Conservation (phyloP, 2,329 filamentous ascomycete genomes). For the Ascochyta koolunga region DNA sequence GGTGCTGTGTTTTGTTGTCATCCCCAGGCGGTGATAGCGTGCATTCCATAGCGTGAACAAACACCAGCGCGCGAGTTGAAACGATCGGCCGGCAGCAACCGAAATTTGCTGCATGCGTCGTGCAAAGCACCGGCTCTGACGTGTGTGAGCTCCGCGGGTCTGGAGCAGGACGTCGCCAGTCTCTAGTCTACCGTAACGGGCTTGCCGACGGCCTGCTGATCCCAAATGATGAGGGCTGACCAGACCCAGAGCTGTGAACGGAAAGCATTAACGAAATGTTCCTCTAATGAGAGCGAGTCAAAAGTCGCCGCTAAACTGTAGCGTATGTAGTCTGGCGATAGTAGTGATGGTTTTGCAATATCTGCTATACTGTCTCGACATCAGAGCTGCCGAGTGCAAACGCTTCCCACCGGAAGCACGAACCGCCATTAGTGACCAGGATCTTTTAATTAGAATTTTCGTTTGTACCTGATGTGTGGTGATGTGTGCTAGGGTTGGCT, state of each 20-base stretch:
- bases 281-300: slow-evolving; percentile 19
- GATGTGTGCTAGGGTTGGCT: slow-evolving; percentile 6
- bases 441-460: not conserved
- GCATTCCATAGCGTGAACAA: slow-evolving; percentile 32
- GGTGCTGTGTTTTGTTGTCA: slow-evolving; percentile 34
- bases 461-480: not conserved
- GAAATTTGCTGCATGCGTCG: slow-evolving; percentile 39
- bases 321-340: slow-evolving; percentile 17
- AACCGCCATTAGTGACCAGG: not conserved
- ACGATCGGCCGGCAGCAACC: slow-evolving; percentile 44
- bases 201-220: slow-evolving; percentile 20
- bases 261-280: slow-evolving; percentile 14
- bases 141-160: slow-evolving; percentile 18
- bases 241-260: slow-evolving; percentile 19
- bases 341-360: slow-evolving; percentile 4
- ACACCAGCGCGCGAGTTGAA: slow-evolving; percentile 21
- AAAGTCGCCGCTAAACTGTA: slow-evolving; percentile 12
- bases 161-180: slow-evolving; percentile 12
- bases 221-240: slow-evolving; percentile 2
- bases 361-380: not conserved
- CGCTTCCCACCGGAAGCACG: not conserved
- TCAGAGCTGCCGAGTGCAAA: not conserved
- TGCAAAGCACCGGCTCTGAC: slow-evolving; percentile 20
- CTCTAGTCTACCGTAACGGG: slow-evolving; percentile 26
- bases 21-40: slow-evolving; percentile 28